Evolutionary conservation across 2,329 filamentous ascomycete genomes (phyloP).

Genomic region (Pseudohalonectria lignicola): DNA sequence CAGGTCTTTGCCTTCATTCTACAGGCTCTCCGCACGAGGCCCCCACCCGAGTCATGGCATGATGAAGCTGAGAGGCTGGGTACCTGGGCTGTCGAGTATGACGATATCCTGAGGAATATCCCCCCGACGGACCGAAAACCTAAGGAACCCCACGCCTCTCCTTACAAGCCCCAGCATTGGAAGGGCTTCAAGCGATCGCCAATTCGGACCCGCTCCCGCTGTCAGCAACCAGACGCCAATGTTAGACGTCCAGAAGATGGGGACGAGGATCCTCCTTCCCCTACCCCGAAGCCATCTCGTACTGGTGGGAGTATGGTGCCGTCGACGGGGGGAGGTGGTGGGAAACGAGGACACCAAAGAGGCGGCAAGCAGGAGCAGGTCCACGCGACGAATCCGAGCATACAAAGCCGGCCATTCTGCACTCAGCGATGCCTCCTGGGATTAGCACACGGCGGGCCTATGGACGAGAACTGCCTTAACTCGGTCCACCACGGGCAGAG

Average conservation of each 20-base stretch:
- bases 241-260: no score
- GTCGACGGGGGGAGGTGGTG: no score
- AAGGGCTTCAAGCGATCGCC: neutral
- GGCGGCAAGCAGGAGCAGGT: no score
- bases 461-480: conserved; percentile 6
- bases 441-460: conserved; percentile 37
- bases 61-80: conserved; percentile 7
- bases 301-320: no score
- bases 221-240: no score
- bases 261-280: no score
- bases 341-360: no score
- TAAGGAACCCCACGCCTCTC: neutral
- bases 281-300: no score
- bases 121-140: neutral
- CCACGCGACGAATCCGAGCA: no score
- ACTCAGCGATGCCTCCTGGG: conserved; percentile 18
- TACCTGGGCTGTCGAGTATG: neutral
- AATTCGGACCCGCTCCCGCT: no score
- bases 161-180: neutral
- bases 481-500: conserved; percentile 10
- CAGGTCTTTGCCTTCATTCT: no score
- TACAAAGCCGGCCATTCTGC: conserved; percentile 9
- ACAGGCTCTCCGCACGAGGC: conserved; percentile 16
- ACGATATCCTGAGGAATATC: neutral
- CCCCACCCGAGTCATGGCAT: conserved; percentile 18